These are phyloP conservation scores for Magnaporthiopsis poae DNA, from an alignment of 2,329 filamentous ascomycete genomes.

Conservation along the genomic window DNA sequence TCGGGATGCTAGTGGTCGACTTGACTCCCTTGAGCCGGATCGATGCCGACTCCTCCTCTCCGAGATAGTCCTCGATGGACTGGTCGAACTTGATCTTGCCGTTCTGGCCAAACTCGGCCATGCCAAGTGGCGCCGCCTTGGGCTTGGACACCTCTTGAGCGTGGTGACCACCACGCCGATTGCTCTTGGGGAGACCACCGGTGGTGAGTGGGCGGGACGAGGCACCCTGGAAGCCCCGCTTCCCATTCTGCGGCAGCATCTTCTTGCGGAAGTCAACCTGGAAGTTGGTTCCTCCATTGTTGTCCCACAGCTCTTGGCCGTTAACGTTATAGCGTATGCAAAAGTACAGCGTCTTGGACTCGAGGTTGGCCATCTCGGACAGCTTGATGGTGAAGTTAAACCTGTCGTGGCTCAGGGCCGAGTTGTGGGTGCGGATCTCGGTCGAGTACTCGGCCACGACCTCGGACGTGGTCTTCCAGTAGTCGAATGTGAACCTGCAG, in stretches of 20 bases:
- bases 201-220: slow-evolving; percentile 40
- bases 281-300: slow-evolving; percentile 78
- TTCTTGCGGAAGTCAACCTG: slow-evolving; percentile 89
- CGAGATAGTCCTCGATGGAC: slow-evolving; percentile 52
- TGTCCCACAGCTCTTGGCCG: slow-evolving; percentile 88
- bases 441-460: slow-evolving; percentile 79
- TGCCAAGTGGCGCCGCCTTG: slow-evolving; percentile 42
- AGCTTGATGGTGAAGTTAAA: slow-evolving; percentile 94
- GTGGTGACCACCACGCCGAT: slow-evolving; percentile 31
- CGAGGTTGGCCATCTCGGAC: slow-evolving; percentile 80
- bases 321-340: slow-evolving; percentile 81
- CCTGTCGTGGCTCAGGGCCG: slow-evolving; percentile 61
- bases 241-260: slow-evolving; percentile 50
- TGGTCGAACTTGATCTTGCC: slow-evolving; percentile 49
- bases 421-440: slow-evolving; percentile 52
- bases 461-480: slow-evolving; percentile 98
- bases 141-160: slow-evolving; percentile 22
- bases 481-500: slow-evolving; percentile 92
- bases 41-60: slow-evolving; percentile 52
- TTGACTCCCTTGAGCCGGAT: slow-evolving; percentile 63
- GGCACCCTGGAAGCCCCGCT: slow-evolving; percentile 41
- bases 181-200: slow-evolving; percentile 55
- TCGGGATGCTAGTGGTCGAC: slow-evolving; percentile 53
- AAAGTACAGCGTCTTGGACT: slow-evolving; percentile 84
- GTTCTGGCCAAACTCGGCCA: slow-evolving; percentile 56